A percentile compares a stretch with the other conserved stretches of the same genome.
Evolutionary conservation across 352 stramenopile species (phyloP).

Genomic region (Blastocystis sp.): DNA sequence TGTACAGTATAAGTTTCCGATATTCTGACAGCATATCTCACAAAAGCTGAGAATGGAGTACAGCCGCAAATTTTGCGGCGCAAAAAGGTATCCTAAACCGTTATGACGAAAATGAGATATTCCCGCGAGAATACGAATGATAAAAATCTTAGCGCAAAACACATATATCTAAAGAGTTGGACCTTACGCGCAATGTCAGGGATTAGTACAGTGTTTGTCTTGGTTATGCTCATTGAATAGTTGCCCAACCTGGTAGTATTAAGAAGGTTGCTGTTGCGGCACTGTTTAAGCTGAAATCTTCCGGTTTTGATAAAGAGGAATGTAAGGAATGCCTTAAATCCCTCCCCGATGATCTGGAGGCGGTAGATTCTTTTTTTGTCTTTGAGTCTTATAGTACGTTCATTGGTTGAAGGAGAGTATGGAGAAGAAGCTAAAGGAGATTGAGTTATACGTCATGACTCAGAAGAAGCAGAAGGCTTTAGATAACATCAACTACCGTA

Average conservation of each 20-base stretch:
- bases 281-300: constrained; percentile 44
- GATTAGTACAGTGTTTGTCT: constrained; percentile 25
- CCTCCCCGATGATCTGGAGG: constrained; percentile 33
- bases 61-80: too few species aligned
- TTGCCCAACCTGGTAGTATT: constrained; percentile 59
- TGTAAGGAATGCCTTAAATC: constrained; percentile 56
- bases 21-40: too few species aligned
- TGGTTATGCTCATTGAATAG: neutral
- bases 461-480: constrained; percentile 64
- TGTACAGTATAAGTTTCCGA: too few species aligned
- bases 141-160: too few species aligned
- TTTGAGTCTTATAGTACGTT: neutral
- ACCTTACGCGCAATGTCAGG: constrained; percentile 19
- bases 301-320: constrained; percentile 62
- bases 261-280: constrained; percentile 57
- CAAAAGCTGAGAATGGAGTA: too few species aligned
- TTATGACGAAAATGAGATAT: too few species aligned
- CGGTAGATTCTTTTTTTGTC: neutral
- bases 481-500: constrained; percentile 63
- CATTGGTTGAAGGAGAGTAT: constrained; percentile 41
- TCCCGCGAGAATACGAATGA: too few species aligned
- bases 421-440: constrained; percentile 56
- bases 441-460: constrained; percentile 54
- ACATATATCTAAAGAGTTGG: too few species aligned
- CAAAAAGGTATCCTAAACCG: too few species aligned